These are phyloP conservation scores for Raffaelea albimanens DNA, from an alignment of 2,329 filamentous ascomycete species.

Conservation along the genomic window DNA sequence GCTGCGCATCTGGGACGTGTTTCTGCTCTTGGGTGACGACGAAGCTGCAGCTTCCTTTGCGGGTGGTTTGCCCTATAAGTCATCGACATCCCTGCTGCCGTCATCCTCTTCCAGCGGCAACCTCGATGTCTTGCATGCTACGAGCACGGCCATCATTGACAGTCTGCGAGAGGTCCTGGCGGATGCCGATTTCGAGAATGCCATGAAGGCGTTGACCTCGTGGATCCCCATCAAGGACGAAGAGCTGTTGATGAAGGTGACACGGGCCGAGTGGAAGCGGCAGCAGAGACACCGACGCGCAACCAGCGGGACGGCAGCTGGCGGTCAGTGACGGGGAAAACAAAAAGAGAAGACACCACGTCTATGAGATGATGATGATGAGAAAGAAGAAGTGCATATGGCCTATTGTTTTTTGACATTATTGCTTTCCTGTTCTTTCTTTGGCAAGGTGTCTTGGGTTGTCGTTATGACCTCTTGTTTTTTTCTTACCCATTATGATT, in stretches of 20 bases:
- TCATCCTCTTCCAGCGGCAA: constrained; percentile 2
- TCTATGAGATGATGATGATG: too few relatives aligned
- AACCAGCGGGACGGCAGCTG: too few relatives aligned
- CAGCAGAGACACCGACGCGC: constrained; percentile 33
- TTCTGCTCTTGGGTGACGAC: constrained; percentile 78
- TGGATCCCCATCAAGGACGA: constrained; percentile 93
- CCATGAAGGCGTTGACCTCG: constrained; percentile 92
- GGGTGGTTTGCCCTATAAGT: not conserved
- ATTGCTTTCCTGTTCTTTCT: too few relatives aligned
- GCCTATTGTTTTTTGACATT: too few relatives aligned
- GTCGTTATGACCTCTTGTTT: too few relatives aligned
- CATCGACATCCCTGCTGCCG: not conserved
- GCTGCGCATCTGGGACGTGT: constrained; percentile 94
- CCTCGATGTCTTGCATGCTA: constrained; percentile 82
- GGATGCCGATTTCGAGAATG: constrained; percentile 92
- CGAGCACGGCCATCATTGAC: constrained; percentile 81
- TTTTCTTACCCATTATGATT: too few relatives aligned
- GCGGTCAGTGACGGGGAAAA: too few relatives aligned
- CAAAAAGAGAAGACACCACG: too few relatives aligned
- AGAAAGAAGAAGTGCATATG: too few relatives aligned
- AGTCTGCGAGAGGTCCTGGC: constrained; percentile 80
- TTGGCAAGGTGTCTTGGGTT: too few relatives aligned
- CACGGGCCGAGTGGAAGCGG: constrained; percentile 75
- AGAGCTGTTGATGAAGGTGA: constrained; percentile 84
- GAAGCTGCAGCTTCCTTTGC: not conserved